Conservation (phyloP, 176 grass and related monocot species). For the Triticum timopheevii region DNA sequence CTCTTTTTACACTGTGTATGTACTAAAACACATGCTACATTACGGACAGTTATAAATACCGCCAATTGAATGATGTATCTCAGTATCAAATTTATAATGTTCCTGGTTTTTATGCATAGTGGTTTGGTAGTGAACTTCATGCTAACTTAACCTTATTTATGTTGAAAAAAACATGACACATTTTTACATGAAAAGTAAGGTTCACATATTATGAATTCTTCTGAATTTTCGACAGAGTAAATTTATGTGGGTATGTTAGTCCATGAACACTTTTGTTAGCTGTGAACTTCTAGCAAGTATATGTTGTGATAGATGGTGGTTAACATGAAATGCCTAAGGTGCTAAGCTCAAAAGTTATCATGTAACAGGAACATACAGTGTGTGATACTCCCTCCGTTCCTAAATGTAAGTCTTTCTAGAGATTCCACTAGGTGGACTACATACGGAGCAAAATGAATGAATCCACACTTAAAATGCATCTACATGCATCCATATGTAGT, state of each 20-base stretch:
- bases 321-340: neutral
- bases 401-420: no score
- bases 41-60: neutral
- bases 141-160: neutral
- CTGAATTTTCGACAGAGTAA: neutral
- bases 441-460: no score
- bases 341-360: neutral
- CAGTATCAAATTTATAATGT: neutral
- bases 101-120: neutral
- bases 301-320: neutral
- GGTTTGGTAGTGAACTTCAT: neutral
- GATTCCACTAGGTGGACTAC: no score
- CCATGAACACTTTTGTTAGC: neutral
- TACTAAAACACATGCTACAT: neutral
- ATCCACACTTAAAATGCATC: no score
- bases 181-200: slow-evolving; percentile 4
- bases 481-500: no score
- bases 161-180: neutral
- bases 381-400: no score
- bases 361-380: neutral
- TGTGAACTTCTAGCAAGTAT: neutral
- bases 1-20: neutral
- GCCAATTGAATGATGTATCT: neutral
- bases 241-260: neutral
- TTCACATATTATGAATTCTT: neutral